A percentile compares a stretch with the other conserved stretches of the same genome.
phyloP scores from a whole-genome alignment of 352 stramenopile species.

The Phytophthora crassamura region DNA sequence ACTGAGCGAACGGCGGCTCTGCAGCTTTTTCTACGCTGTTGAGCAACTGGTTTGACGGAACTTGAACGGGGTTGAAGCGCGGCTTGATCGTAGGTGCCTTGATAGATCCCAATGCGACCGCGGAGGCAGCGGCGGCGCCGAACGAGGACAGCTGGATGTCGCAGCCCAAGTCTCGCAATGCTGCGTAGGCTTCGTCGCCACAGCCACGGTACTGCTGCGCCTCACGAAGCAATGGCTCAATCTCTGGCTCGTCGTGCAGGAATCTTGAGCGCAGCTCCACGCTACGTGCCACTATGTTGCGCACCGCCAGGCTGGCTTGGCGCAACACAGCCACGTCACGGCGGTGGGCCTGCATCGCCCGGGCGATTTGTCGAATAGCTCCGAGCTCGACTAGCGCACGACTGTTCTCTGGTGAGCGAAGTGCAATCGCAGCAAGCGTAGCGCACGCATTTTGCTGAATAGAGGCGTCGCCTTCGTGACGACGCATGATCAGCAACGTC shows the following conservation, averaged over 20 bases:
- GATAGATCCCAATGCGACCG: slow-evolving; percentile 25
- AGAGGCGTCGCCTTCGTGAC: slow-evolving; percentile 53
- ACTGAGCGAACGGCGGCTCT: slow-evolving; percentile 54
- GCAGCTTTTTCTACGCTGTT: slow-evolving; percentile 58
- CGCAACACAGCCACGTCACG: slow-evolving; percentile 58
- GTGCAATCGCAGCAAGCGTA: slow-evolving; percentile 72
- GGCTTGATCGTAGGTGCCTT: slow-evolving; percentile 31
- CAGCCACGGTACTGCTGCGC: slow-evolving; percentile 70
- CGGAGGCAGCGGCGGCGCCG: slow-evolving; percentile 29
- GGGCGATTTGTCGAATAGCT: slow-evolving; percentile 50
- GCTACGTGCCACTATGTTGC: slow-evolving; percentile 78
- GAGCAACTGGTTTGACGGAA: slow-evolving; percentile 61
- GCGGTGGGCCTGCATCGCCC: slow-evolving; percentile 61
- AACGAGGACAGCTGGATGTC: slow-evolving; percentile 76
- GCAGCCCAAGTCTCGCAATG: slow-evolving; percentile 74
- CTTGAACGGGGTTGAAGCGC: slow-evolving; percentile 75
- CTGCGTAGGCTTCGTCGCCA: slow-evolving; percentile 81
- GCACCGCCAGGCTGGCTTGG: slow-evolving; percentile 81
- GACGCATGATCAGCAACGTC: slow-evolving; percentile 66
- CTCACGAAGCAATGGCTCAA: slow-evolving; percentile 68
- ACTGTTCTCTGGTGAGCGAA: slow-evolving; percentile 76
- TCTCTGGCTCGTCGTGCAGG: slow-evolving; percentile 66
- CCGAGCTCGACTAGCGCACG: slow-evolving; percentile 56
- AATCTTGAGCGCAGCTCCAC: slow-evolving; percentile 66
- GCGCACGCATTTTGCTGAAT: slow-evolving; percentile 79